Conservation (phyloP, 257 asterid species). For the Plantago major region DNA sequence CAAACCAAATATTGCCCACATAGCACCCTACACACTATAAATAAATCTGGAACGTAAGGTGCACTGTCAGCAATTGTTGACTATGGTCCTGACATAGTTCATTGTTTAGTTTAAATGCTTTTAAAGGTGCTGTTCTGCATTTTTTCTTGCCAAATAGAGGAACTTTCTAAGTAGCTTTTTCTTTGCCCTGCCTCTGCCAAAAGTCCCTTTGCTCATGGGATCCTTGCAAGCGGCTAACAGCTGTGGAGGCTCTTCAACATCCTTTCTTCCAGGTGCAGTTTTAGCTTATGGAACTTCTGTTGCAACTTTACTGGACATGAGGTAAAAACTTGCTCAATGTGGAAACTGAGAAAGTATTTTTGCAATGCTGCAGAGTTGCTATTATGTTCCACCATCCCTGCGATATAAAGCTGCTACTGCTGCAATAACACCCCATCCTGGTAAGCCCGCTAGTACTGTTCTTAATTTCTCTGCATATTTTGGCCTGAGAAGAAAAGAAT, state of each 20-base stretch:
- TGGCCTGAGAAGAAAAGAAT: not conserved
- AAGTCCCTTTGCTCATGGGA: slow-evolving; percentile 94
- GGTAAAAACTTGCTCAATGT: not conserved
- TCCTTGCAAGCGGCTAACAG: slow-evolving; percentile 87
- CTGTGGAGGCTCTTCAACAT: slow-evolving; percentile 82
- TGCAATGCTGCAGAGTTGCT: slow-evolving; percentile 59
- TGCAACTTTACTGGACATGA: not conserved
- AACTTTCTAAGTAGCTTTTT: slow-evolving; percentile 13
- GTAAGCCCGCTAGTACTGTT: slow-evolving; percentile 34
- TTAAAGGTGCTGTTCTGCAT: not conserved
- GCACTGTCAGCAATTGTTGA: too few species aligned
- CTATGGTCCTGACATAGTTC: too few species aligned
- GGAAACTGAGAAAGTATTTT: slow-evolving; percentile 1
- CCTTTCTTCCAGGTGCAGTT: slow-evolving; percentile 80
- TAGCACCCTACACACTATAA: too few species aligned
- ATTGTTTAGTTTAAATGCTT: too few species aligned
- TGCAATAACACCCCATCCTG: slow-evolving; percentile 70
- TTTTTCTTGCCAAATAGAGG: not conserved
- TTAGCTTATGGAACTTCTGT: not conserved
- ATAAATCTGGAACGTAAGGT: too few species aligned
- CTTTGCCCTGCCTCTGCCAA: slow-evolving; percentile 15
- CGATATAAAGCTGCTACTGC: slow-evolving; percentile 52
- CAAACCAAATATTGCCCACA: too few species aligned
- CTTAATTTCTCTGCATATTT: slow-evolving; percentile 5
- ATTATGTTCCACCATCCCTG: slow-evolving; percentile 76